A percentile compares a stretch with the other conserved stretches of the same genome.
Conservation (phyloP, 2,329 filamentous ascomycete genomes). For the Huntiella omanensis region DNA sequence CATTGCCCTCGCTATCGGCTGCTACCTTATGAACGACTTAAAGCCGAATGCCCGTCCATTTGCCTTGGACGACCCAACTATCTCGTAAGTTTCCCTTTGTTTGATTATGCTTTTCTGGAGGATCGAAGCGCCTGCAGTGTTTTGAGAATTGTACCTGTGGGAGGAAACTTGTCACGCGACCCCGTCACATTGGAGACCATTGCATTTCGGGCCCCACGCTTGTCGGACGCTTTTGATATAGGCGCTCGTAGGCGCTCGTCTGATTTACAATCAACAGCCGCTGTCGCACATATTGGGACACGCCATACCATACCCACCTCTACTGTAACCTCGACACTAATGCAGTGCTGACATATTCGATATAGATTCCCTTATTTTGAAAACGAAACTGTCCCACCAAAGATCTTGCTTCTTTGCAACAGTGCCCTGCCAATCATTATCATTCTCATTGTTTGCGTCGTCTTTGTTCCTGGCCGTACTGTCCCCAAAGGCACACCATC, state of each 20-base stretch:
- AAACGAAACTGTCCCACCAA: conserved; percentile 55
- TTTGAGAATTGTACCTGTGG: not conserved
- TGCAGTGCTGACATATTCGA: not conserved
- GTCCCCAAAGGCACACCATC: conserved; percentile 43
- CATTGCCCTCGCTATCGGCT: conserved; percentile 36
- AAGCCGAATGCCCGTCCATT: conserved; percentile 52
- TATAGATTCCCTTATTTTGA: conserved; percentile 48
- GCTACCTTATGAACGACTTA: conserved; percentile 37
- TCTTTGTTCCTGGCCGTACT: conserved; percentile 54
- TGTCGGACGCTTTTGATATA: no score
- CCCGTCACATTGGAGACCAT: no score
- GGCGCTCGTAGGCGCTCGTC: no score
- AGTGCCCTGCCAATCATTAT: conserved; percentile 46
- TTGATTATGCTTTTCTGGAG: not conserved
- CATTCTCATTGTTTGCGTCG: conserved; percentile 47
- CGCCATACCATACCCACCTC: no score
- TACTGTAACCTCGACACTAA: not conserved
- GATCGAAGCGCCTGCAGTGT: not conserved
- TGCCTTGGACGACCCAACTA: conserved; percentile 50
- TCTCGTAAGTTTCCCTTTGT: conserved; percentile 21
- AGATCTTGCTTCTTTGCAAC: conserved; percentile 43
- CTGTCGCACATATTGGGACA: no score
- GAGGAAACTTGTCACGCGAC: conserved; percentile 3
- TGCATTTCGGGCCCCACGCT: no score
- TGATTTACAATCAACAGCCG: no score